These are phyloP conservation scores for Acanthamoeba castellanii DNA, from an alignment of 208 protist genomes.

Conservation along the genomic window DNA sequence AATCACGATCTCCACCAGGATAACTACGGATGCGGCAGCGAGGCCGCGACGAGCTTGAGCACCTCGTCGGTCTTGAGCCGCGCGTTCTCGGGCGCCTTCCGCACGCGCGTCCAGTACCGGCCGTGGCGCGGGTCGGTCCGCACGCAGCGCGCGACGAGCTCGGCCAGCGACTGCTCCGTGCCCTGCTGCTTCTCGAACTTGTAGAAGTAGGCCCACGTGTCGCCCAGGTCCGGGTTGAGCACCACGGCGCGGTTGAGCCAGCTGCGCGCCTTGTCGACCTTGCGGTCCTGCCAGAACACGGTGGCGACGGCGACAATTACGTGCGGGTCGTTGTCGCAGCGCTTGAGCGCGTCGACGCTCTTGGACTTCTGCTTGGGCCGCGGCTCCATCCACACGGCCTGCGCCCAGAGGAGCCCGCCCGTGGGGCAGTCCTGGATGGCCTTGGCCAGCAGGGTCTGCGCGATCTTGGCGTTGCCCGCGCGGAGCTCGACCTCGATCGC, in stretches of 20 bases:
- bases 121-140: conserved; percentile 66
- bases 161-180: conserved; percentile 42
- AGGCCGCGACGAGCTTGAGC: conserved; percentile 37
- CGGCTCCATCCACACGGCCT: conserved; percentile 91
- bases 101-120: not conserved
- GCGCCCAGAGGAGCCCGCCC: conserved; percentile 91
- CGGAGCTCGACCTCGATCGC: conserved; percentile 84
- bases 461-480: conserved; percentile 74
- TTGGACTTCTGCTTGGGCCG: conserved; percentile 84
- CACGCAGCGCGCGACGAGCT: conserved; percentile 51
- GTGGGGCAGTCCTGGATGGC: conserved; percentile 91
- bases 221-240: conserved; percentile 90
- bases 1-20: too few relatives aligned
- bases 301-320: conserved; percentile 90
- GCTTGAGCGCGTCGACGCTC: conserved; percentile 91
- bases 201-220: conserved; percentile 93
- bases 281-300: conserved; percentile 92
- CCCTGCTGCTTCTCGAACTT: conserved; percentile 90
- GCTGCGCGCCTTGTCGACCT: conserved; percentile 89
- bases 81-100: conserved; percentile 46
- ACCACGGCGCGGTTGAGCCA: conserved; percentile 91
- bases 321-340: conserved; percentile 89
- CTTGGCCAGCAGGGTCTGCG: conserved; percentile 76
- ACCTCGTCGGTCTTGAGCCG: conserved; percentile 48
- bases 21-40: not conserved